Percentiles rank a stretch among this genome's conserved stretches.
These are phyloP conservation scores for Immersiporthe knoxdaviesiana DNA, from an alignment of 2,329 filamentous ascomycete genomes.

Conservation along the genomic window DNA sequence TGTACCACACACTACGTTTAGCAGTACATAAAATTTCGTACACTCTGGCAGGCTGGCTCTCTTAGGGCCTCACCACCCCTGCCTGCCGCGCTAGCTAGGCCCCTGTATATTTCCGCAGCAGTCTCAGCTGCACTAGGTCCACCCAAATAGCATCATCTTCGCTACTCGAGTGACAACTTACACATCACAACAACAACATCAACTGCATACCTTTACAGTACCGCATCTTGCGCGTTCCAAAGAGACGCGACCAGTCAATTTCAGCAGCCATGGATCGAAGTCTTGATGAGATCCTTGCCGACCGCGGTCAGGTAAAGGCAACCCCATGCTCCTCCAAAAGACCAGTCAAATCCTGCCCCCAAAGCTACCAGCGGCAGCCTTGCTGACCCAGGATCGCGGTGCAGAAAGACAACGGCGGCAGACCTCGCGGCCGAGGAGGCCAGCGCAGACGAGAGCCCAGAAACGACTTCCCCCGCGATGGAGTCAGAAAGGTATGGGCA, in stretches of 20 bases:
- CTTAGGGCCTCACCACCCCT: not conserved
- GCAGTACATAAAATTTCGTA: not conserved
- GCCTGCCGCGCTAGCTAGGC: not conserved
- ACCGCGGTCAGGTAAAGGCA: slow-evolving; percentile 39
- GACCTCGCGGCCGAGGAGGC: slow-evolving; percentile 33
- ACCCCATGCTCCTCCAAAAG: not conserved
- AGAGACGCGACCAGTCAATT: not conserved
- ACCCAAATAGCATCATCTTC: not conserved
- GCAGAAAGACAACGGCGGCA: slow-evolving; percentile 33
- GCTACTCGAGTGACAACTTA: not conserved
- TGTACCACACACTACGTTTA: not conserved
- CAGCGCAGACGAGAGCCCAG: slow-evolving; percentile 39
- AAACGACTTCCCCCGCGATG: slow-evolving; percentile 71
- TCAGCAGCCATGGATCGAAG: slow-evolving; percentile 51
- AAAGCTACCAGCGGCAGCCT: slow-evolving; percentile 1
- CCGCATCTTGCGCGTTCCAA: not conserved
- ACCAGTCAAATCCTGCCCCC: not conserved
- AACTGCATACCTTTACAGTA: not conserved
- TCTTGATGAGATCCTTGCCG: slow-evolving; percentile 60
- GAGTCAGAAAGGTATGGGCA: slow-evolving; percentile 81
- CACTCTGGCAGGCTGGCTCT: too few species aligned
- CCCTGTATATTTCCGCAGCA: not conserved
- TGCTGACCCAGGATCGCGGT: slow-evolving; percentile 3
- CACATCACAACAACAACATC: not conserved
- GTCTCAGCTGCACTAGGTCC: not conserved